phyloP scores from a whole-genome alignment of 1,284 basidiomycete genomes.

The Cryptococcus maquisensis region DNA sequence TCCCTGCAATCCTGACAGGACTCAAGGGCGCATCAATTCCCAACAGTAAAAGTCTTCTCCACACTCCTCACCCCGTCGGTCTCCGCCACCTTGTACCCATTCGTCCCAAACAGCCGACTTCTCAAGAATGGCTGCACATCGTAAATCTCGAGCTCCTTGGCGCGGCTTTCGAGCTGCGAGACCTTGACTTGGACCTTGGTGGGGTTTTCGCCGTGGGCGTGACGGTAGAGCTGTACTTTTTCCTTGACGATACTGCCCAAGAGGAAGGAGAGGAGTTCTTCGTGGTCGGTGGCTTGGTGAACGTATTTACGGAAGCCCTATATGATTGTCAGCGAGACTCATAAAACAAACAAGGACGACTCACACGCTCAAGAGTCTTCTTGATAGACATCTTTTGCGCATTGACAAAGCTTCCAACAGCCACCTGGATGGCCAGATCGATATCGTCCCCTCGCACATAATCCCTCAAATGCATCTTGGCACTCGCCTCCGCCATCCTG shows the following conservation, averaged over 20 bases:
- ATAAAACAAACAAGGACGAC: slow-evolving; percentile 38
- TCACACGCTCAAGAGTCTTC: slow-evolving; percentile 88
- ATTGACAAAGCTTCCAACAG: slow-evolving; percentile 88
- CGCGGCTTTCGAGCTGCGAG: slow-evolving; percentile 74
- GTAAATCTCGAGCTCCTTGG: slow-evolving; percentile 91
- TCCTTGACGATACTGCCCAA: slow-evolving; percentile 94
- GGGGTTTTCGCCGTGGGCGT: slow-evolving; percentile 68
- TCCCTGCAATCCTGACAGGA: not conserved
- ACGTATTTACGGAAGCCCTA: slow-evolving; percentile 96
- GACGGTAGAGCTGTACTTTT: slow-evolving; percentile 76
- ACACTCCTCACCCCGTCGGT: slow-evolving; percentile 24
- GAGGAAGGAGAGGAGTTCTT: slow-evolving; percentile 90
- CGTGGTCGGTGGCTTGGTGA: slow-evolving; percentile 87
- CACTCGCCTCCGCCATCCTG: slow-evolving; percentile 96
- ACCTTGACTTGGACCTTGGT: slow-evolving; percentile 68
- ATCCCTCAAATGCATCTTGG: slow-evolving; percentile 96
- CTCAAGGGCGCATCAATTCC: slow-evolving; percentile 3
- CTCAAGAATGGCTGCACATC: slow-evolving; percentile 81
- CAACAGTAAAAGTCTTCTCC: slow-evolving; percentile 43
- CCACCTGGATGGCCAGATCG: slow-evolving; percentile 92
- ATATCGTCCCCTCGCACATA: slow-evolving; percentile 95
- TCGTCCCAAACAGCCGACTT: slow-evolving; percentile 78
- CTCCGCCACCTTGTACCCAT: slow-evolving; percentile 67
- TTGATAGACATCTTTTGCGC: slow-evolving; percentile 99
- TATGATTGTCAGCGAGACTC: not conserved